phyloP scores from a whole-genome alignment of 2,329 filamentous ascomycete genomes.

The Diplodia scrobiculata region DNA sequence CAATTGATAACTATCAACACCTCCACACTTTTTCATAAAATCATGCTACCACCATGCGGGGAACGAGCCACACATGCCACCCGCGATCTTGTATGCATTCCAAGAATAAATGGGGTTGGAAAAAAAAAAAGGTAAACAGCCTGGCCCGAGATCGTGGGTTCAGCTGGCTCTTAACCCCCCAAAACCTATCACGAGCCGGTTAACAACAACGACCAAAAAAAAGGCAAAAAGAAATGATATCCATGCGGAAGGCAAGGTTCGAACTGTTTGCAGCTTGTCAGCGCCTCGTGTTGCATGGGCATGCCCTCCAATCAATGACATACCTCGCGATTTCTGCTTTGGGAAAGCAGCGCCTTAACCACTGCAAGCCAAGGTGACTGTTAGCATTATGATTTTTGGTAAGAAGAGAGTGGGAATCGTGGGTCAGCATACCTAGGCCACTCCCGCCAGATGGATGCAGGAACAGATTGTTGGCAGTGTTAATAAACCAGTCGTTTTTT shows the following conservation, averaged over 20 bases:
- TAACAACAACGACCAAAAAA: not conserved
- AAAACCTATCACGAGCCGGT: not conserved
- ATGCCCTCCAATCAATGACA: not conserved
- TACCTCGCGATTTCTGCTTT: constrained; percentile 32
- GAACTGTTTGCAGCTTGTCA: constrained; percentile 37
- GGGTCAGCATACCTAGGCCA: constrained; percentile 11
- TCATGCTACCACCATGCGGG: not conserved
- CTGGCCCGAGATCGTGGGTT: not conserved
- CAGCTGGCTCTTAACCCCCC: not conserved
- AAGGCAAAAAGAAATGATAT: not conserved
- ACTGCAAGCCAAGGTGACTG: constrained; percentile 35
- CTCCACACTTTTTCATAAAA: not conserved
- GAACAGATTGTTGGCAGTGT: not conserved
- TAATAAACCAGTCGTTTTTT: constrained; percentile 9
- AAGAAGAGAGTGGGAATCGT: not conserved
- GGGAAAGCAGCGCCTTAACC: constrained; percentile 48
- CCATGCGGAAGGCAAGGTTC: constrained; percentile 32
- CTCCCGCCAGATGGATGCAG: constrained; percentile 4
- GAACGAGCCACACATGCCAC: not conserved
- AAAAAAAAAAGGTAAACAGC: not conserved
- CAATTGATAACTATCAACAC: not conserved
- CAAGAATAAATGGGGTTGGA: not conserved
- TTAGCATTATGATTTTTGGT: not conserved
- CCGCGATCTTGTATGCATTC: not conserved
- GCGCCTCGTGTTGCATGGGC: constrained; percentile 30